A percentile compares a stretch with the other conserved stretches of the same genome.
phyloP scores from a whole-genome alignment of 2,329 filamentous ascomycete genomes.

The Oidium heveae region DNA sequence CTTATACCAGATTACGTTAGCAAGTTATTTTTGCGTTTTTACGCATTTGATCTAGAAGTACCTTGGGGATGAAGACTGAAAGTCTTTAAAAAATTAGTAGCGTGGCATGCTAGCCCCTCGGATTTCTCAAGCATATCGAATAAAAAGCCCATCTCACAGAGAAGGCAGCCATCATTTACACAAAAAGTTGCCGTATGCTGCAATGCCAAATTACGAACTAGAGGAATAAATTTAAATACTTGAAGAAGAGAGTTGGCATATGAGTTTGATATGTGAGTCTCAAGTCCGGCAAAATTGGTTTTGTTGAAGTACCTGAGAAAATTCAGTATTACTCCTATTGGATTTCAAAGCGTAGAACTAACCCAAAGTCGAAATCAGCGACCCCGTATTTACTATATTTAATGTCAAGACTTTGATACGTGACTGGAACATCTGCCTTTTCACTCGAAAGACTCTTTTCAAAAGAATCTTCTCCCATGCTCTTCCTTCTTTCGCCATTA shows the following conservation, averaged over 20 bases:
- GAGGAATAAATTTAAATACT: slow-evolving; percentile 69
- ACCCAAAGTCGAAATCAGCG: slow-evolving; percentile 97
- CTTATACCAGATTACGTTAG: slow-evolving; percentile 16
- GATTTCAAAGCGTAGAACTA: slow-evolving; percentile 13
- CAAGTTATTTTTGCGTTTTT: slow-evolving; percentile 3
- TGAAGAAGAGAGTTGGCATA: slow-evolving; percentile 87
- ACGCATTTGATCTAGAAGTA: slow-evolving; percentile 8
- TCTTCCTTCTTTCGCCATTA: slow-evolving; percentile 16
- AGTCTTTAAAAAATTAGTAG: slow-evolving; percentile 79
- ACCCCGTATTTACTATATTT: slow-evolving; percentile 98
- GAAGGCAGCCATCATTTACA: slow-evolving; percentile 54
- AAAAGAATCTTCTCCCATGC: slow-evolving; percentile 37
- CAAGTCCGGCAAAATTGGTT: slow-evolving; percentile 70
- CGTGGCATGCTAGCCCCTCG: slow-evolving; percentile 79
- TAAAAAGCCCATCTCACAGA: slow-evolving; percentile 86
- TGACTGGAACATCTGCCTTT: slow-evolving; percentile 59
- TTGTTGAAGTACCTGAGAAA: slow-evolving; percentile 64
- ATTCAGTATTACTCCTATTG: slow-evolving; percentile 3
- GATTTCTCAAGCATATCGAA: slow-evolving; percentile 98
- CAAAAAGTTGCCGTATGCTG: slow-evolving; percentile 75
- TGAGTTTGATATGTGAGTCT: slow-evolving; percentile 91
- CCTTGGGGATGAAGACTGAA: slow-evolving; percentile 63
- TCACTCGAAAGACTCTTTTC: slow-evolving; percentile 45
- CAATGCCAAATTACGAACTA: slow-evolving; percentile 67
- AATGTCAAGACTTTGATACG: slow-evolving; percentile 89